Base-by-base conservation (phyloP, 345 rosid species). In the Eucalyptus cloeziana region DNA sequence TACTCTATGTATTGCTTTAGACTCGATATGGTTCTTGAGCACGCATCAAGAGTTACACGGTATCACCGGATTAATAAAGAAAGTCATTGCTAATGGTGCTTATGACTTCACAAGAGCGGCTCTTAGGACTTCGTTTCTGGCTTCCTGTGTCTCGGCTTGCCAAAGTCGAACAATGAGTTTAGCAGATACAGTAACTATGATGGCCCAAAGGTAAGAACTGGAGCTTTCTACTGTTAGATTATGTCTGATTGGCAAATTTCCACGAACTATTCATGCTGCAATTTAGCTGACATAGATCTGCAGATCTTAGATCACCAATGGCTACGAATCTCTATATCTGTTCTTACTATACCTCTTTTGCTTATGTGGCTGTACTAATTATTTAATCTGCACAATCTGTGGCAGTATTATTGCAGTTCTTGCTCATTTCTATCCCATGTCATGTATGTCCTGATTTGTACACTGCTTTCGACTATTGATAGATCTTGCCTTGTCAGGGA, bases 31-130 rank as follows among this genome's bases (percentile, higher is more conserved):
- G 99, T 97, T 97, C 93, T 92, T 97, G 93, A 93, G 94, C 91
- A 94, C 98, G 8, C 94, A 93, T 87, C 93, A 92, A 13, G 98
- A 95, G 90, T 93, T 94, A 81, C 89, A 86, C n/a, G 98, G 96
- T 87, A 94, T 96, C 86, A 96, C 96, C 1, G 95, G 93, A 16
- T 93, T 97, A 94, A 95, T 97, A 81, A 92, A 93, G 90, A 96
- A 94, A 93, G 93, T 96, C 86, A 91, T 97, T 86, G 91, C 94
- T 31, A 94, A 92, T 89, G 99, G 99, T 91, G 99, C 99, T 93
- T 94, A 95, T 91, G 99, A 97, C 92, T 96, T 96, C 89, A 95
- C 99, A 40, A 95, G 99, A 97, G 99, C 99, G 88, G 97, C 97
- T 40, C 96, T 97, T 58, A 94, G 99, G 90, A 96, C 99, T 90